Percentiles rank a stretch among this genome's conserved stretches.
phyloP scores from a whole-genome alignment of 495 filamentous ascomycete species.

The Cairneyella variabilis region DNA sequence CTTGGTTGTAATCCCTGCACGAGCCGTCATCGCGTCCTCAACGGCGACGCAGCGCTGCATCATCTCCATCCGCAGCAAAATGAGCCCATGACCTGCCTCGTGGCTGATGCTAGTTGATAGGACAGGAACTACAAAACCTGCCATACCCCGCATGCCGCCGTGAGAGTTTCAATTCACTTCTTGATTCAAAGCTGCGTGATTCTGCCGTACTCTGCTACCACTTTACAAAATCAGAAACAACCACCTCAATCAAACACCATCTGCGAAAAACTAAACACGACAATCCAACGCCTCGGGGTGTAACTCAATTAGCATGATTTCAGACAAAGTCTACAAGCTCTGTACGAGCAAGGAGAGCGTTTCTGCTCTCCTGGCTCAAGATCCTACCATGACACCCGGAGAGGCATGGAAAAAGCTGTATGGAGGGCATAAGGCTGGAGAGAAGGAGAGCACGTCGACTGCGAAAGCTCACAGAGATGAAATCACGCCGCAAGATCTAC shows the following conservation, averaged over 20 bases:
- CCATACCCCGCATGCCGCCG: too few relatives aligned
- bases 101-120: too few relatives aligned
- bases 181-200: too few relatives aligned
- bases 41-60: background rate
- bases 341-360: slow-evolving; percentile 51
- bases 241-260: background rate
- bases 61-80: background rate
- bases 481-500: slow-evolving; percentile 38
- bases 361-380: slow-evolving; percentile 48
- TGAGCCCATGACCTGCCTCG: background rate
- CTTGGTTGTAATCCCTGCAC: background rate
- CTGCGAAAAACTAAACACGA: background rate
- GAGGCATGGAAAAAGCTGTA: slow-evolving; percentile 55
- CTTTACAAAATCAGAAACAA: too few relatives aligned
- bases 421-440: slow-evolving; percentile 25
- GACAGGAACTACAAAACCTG: too few relatives aligned
- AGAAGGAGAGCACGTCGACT: slow-evolving; percentile 21
- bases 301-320: slow-evolving; percentile 28
- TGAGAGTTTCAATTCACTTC: too few relatives aligned
- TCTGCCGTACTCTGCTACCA: too few relatives aligned
- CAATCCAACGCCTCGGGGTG: background rate
- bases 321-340: slow-evolving; percentile 44
- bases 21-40: background rate
- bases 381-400: slow-evolving; percentile 47
- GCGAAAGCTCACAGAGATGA: slow-evolving; percentile 23